Base-by-base conservation (phyloP, 139 green algal genomes). In the Desmodesmus armatus region DNA sequence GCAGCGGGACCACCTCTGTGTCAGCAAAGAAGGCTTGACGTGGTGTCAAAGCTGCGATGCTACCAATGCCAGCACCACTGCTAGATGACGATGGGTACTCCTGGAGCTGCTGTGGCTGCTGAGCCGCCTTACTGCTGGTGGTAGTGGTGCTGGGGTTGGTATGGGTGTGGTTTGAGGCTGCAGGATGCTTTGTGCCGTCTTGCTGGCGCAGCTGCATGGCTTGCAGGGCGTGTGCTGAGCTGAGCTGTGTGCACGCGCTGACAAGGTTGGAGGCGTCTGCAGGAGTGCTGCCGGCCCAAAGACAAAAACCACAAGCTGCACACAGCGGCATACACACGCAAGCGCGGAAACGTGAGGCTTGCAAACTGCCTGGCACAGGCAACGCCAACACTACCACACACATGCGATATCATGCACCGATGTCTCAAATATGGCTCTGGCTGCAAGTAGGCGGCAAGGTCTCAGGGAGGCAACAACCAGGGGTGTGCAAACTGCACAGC, bases 281-380 rank as follows among this genome's bases (percentile, higher is more conserved):
- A n/a, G 83, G 2, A 0, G 25, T 86, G 27, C 74, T 93, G 19
- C 95, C 95, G 91, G 87, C 15, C 93, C 92, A 33, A 95, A 44
- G 5, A 94, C 95, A 67, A 96, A 93, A 73, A 97, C 90, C 37
- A 99, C 90, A 5, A 91, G 77, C 84, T 94, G 79, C 62, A 79
- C 35, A 80, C 39, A 65, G 55, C 13, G 29, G 3, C 55, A 75
- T 37, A 13, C 37, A 53, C 35, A 23, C n/a, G n/a, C n/a, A n/a
- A n/a, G n/a, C n/a, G n/a, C n/a, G n/a, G n/a, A n/a, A n/a, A n/a
- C n/a, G n/a, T n/a, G n/a, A n/a, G n/a, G n/a, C n/a, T n/a, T n/a
- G n/a, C n/a, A n/a, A n/a, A n/a, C n/a, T n/a, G n/a, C n/a, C n/a
- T n/a, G n/a, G n/a, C n/a, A n/a, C n/a, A n/a, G n/a, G n/a, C n/a